Conservation (phyloP, 106 monocot genomes). For the Dendrobium catenatum region DNA sequence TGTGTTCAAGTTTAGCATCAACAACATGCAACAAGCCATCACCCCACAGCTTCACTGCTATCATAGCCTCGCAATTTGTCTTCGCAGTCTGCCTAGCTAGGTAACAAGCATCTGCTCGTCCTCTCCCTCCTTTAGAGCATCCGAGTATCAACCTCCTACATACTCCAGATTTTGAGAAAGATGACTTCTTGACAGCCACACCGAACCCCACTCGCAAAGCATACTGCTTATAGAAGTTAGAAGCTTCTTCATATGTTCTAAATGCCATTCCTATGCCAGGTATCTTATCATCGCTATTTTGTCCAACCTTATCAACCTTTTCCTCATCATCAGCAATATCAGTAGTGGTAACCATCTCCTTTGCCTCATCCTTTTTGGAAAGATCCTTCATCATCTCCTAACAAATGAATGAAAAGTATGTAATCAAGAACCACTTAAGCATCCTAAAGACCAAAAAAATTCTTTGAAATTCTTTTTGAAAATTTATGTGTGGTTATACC, state of each 20-base stretch:
- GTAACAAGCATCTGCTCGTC: conserved; percentile 42
- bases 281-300: conserved; percentile 10
- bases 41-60: conserved; percentile 40
- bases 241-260: conserved; percentile 42
- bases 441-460: neutral
- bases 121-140: conserved; percentile 43
- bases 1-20: conserved; percentile 53
- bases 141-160: conserved; percentile 42
- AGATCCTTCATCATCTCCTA: conserved; percentile 9
- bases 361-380: conserved; percentile 9
- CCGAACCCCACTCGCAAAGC: conserved; percentile 44
- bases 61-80: conserved; percentile 55
- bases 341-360: conserved; percentile 15
- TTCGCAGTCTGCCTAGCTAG: conserved; percentile 47
- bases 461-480: neutral
- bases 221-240: conserved; percentile 48
- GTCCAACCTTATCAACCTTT: neutral
- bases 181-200: conserved; percentile 38
- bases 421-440: neutral
- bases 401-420: neutral
- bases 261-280: conserved; percentile 46
- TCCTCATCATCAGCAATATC: conserved; percentile 14
- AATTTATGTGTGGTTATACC: neutral
- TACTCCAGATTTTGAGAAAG: conserved; percentile 38
- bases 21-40: conserved; percentile 58